Evolutionary conservation across 2,329 filamentous ascomycete genomes (phyloP), one percentile per base, ranked within the genome.

Genomic region (Phyllosticta paracitricarpa): DNA sequence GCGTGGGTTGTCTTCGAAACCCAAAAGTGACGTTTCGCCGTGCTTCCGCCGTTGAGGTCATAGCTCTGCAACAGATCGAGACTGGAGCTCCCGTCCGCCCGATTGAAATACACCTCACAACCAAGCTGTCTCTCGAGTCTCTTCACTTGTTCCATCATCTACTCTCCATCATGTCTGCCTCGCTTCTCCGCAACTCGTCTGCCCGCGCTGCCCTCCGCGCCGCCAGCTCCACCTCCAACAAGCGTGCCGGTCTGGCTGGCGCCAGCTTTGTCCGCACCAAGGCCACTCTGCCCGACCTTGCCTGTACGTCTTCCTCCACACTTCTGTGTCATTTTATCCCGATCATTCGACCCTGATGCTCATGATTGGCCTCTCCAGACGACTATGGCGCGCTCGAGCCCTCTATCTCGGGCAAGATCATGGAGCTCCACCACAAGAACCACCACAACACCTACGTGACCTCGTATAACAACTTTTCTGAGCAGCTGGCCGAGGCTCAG

Each of bases 341-440:
- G 28, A 30, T 48, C 33, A 53, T 55, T 56, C 54, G 48, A 51
- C 25, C 59, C 17, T 24, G 10, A 1, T n/a, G 26, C 54, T 58
- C 28, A 35, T 25, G 22, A 48, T 48, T 48, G 40, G 40, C 24
- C 17, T n/a, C 7, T 25, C 0, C 67, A 96, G 93, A 97, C 75
- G 94, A 97, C 82, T 99, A 97, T 77, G 90, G 88, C 73, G 94
- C 92, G 58, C 91, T 99, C 70, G 94, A 99, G 80, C 84, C 84
- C 67, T 76, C 82, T 72, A 83, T 96, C 79, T 92, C 88, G 56
- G 88, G 89, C 75, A 85, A 94, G 78, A 96, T 96, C 80, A 96
- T 96, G 92, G 89, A 96, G 80, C 84, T 96, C 54, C 92, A 96
- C 82, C 89, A 96, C 84, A 87, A 84, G 79, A 93, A 91, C 78